These are phyloP conservation scores for Alternaria arborescens DNA, from an alignment of 2,329 filamentous ascomycete species.

Conservation along the genomic window DNA sequence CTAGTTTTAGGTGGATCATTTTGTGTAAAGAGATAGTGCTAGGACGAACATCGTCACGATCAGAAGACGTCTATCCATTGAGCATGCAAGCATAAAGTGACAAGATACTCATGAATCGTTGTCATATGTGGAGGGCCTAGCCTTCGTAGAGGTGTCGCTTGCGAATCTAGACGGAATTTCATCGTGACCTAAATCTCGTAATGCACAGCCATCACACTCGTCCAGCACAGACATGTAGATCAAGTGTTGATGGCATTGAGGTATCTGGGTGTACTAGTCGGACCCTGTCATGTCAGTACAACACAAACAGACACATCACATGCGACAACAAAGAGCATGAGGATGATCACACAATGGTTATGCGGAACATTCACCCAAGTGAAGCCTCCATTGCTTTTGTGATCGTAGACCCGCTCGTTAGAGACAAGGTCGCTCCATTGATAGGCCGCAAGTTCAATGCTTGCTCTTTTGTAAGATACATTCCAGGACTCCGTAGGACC, in stretches of 20 bases:
- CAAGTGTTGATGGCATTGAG: conserved; percentile 5
- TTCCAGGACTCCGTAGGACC: conserved; percentile 50
- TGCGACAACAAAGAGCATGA: conserved; percentile 25
- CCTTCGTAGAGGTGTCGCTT: background rate
- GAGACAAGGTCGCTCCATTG: conserved; percentile 53
- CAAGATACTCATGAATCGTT: background rate
- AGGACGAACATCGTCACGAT: background rate
- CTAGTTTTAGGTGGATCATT: background rate
- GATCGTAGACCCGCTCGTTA: conserved; percentile 50
- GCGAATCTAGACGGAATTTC: background rate
- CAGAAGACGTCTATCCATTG: background rate
- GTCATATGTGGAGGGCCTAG: background rate
- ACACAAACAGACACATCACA: conserved; percentile 31
- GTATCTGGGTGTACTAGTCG: conserved; percentile 4
- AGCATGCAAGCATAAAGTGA: background rate
- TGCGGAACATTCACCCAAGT: conserved; percentile 65
- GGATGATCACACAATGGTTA: conserved; percentile 64
- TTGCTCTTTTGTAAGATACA: conserved; percentile 54
- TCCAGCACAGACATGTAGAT: conserved; percentile 5
- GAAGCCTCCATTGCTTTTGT: conserved; percentile 66
- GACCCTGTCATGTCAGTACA: conserved; percentile 5
- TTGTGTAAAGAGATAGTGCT: background rate
- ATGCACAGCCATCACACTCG: conserved; percentile 1
- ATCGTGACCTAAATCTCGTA: background rate
- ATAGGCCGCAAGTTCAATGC: conserved; percentile 56